phyloP scores from a whole-genome alignment of 1,284 basidiomycete species.

The Cryptococcus wingfieldii region DNA sequence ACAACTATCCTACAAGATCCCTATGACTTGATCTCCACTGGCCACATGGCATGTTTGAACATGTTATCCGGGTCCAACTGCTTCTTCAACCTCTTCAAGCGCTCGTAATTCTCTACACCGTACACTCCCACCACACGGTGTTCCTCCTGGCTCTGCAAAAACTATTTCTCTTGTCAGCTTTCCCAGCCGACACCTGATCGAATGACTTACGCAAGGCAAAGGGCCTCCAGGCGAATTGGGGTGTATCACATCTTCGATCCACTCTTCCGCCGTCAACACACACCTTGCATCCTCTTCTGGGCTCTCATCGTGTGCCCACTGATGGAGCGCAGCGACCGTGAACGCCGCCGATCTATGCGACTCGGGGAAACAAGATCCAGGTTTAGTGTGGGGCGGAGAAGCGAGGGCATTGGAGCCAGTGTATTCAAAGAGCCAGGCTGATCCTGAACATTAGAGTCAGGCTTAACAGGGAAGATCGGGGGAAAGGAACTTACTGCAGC shows the following conservation, averaged over 20 bases:
- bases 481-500: constrained; percentile 63
- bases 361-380: constrained; percentile 61
- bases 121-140: constrained; percentile 54
- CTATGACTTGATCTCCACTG: constrained; percentile 31
- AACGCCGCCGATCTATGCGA: constrained; percentile 72
- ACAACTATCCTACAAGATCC: not conserved
- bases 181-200: not conserved
- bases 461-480: not conserved
- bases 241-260: constrained; percentile 68
- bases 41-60: constrained; percentile 71
- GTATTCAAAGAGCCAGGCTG: constrained; percentile 85
- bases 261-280: constrained; percentile 74
- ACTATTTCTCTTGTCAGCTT: constrained; percentile 52
- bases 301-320: constrained; percentile 71
- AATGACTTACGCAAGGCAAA: constrained; percentile 65
- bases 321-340: constrained; percentile 82
- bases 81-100: constrained; percentile 64
- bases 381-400: constrained; percentile 59
- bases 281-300: constrained; percentile 68
- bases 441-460: constrained; percentile 31
- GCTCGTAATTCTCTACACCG: constrained; percentile 65
- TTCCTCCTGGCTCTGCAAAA: constrained; percentile 53
- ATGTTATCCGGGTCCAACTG: constrained; percentile 68
- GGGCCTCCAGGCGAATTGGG: constrained; percentile 70
- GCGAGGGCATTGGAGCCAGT: constrained; percentile 69